Evolutionary conservation across 306 rosid genomes (phyloP).

Genomic region (Cucurbita moschata): DNA sequence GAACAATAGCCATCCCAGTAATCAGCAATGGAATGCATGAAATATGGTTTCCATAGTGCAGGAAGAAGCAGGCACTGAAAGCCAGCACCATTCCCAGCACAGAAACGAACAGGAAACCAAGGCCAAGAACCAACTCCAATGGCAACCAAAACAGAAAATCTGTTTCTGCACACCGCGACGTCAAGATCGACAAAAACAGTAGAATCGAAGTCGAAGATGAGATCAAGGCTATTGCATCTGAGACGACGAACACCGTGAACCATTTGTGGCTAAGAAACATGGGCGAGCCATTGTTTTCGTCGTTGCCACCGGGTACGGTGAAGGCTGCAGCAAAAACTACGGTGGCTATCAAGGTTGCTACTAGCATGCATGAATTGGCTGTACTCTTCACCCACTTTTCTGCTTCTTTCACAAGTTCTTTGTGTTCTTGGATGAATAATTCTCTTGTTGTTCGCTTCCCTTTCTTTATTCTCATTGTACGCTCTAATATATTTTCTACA

Average conservation of each 20-base stretch:
- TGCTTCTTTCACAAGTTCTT: background rate
- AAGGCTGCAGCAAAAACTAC: background rate
- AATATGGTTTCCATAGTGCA: background rate
- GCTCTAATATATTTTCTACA: constrained; percentile 19
- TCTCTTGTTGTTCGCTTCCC: background rate
- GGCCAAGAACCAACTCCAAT: background rate
- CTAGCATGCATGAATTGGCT: constrained; percentile 1
- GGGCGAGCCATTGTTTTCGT: background rate
- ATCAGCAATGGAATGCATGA: background rate
- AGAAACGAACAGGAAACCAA: background rate
- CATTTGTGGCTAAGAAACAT: background rate
- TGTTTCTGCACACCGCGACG: background rate
- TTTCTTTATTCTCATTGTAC: background rate
- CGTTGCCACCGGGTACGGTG: background rate
- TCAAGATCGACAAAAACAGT: background rate
- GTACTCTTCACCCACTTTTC: constrained; percentile 1
- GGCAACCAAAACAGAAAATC: background rate
- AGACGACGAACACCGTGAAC: background rate
- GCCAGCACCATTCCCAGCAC: background rate
- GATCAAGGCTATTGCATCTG: background rate
- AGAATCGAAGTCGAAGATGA: background rate
- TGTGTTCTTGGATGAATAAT: background rate
- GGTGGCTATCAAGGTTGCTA: background rate
- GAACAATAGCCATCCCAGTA: background rate
- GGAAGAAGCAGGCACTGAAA: background rate